These are phyloP conservation scores for Cicer cuneatum DNA, from an alignment of 306 rosid species.

Conservation along the genomic window DNA sequence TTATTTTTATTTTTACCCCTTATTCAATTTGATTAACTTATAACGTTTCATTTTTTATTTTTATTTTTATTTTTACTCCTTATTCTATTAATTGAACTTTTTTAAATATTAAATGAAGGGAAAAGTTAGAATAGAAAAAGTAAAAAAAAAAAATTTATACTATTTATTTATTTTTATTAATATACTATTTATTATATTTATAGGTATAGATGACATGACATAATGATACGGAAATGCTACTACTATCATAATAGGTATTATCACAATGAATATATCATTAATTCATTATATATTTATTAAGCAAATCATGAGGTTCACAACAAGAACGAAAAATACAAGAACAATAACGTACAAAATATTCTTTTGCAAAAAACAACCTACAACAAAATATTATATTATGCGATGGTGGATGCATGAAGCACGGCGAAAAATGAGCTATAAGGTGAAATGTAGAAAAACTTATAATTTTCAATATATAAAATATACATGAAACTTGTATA, in stretches of 20 bases:
- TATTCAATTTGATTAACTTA: too few species aligned
- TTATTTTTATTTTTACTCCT: too few species aligned
- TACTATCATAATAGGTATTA: slow-evolving; percentile 12
- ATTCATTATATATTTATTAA: background rate
- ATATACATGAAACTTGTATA: background rate
- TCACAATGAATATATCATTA: background rate
- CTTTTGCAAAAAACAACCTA: too few species aligned
- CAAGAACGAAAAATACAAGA: background rate
- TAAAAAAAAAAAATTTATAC: too few species aligned
- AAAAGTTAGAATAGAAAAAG: too few species aligned
- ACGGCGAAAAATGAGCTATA: slow-evolving; percentile 71
- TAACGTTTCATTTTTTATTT: too few species aligned
- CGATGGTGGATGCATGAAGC: slow-evolving; percentile 67
- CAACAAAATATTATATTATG: slow-evolving; percentile 33
- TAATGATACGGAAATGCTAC: background rate
- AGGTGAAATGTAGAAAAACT: slow-evolving; percentile 1
- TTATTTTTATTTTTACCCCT: too few species aligned
- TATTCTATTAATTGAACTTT: too few species aligned
- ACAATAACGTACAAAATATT: background rate
- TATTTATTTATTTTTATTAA: too few species aligned
- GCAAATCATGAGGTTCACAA: background rate
- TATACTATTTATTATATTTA: too few species aligned
- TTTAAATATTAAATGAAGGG: too few species aligned
- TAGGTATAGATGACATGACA: too few species aligned
- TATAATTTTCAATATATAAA: background rate